Base-by-base conservation (phyloP, 2,329 filamentous ascomycete genomes). In the Pyrenophora seminiperda region DNA sequence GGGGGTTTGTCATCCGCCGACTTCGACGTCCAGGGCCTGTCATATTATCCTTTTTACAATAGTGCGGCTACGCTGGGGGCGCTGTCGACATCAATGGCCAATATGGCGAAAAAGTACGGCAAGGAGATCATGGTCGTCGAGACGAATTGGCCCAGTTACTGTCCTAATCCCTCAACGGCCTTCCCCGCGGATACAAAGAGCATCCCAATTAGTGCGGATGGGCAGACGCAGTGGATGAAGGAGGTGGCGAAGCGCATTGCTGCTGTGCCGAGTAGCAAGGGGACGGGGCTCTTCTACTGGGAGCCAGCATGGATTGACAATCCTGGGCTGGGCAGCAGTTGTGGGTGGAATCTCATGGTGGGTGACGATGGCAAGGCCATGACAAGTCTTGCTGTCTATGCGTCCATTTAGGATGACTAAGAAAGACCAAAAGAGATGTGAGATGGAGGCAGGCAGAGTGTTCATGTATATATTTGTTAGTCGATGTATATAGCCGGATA, bases 41-140 rank as follows among this genome's bases (percentile, higher is more conserved):
- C 83, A 0, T 90, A 85, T 73, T 90, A 91, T 63, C 88, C 88
- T 0, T 90, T 89, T 72, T 90, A 87, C 72, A 81, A 79, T 64
- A 66, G 75, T 0, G 74, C 65, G 1, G 87, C 87, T 1, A 86
- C 83, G 0, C 76, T 90, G 0, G 71, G 81, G 0, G 75, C 77
- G 7, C 77, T 90, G 27, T 76, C 81, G 61, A 75, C 74, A 0
- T 82, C 78, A 13, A 65, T 90, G 49, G 75, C 66, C 4, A 84
- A 84, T 48, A 80, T 90, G 77, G 81, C 81, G 10, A 77, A 70
- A 33, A 80, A 76, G 3, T 90, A 84, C 76, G 79, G 78, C 7
- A 90, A 90, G 72, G 77, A 83, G 31, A 74, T 90, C 5, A 75
- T 87, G n/a, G 83, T 91, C 3, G 85, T 84, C 0, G 87, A 91